Base-by-base conservation (phyloP, 129 eudicot genomes). In the Dittrichia graveolens region DNA sequence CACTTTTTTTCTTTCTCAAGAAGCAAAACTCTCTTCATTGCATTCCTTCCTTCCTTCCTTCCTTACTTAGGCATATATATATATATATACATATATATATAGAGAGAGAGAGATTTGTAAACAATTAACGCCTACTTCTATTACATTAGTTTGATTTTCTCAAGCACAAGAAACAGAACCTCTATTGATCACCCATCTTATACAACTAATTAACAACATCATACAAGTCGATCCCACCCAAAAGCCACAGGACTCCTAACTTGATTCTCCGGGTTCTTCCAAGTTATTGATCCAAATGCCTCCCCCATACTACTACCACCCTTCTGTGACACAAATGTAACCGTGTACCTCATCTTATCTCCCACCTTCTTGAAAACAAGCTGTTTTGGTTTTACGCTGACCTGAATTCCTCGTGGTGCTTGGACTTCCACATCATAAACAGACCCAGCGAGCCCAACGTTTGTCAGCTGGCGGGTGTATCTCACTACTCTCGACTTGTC, bases 241-340 rank as follows among this genome's bases (percentile, higher is more conserved):
- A 80, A 85, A 14, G 96, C 79, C 67, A 93, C 86, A 0, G 96
- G 98, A 57, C 98, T 93, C 72, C 78, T 87, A 37, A 93, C 96
- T 78, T 80, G 87, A 68, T 87, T 82, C 47, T 71, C 49, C 4
- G 67, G 78, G 71, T 88, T 89, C 55, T 56, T 79, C 98, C 98
- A 93, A 13, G 85, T 57, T 58, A 93, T 71, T 0, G 95, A 83
- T 6, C 98, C 98, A 53, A 93, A 93, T 0, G 84, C 82, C 35
- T 75, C 84, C 63, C 74, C 83, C 31, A 24, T 24, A 24, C 31
- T 24, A n/a, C 47, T 67, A 9, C 18, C 69, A 5, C 78, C 87
- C 69, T 74, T 80, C 72, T 74, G 79, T 3, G 96, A 84, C 44
- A 77, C 84, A 10, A 93, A 93, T 18, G 92, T 89, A 8, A 89